Percentiles rank a stretch among this genome's conserved stretches.
Conservation (phyloP, 805 yeast species). For the Hanseniaspora hatyaiensis region DNA sequence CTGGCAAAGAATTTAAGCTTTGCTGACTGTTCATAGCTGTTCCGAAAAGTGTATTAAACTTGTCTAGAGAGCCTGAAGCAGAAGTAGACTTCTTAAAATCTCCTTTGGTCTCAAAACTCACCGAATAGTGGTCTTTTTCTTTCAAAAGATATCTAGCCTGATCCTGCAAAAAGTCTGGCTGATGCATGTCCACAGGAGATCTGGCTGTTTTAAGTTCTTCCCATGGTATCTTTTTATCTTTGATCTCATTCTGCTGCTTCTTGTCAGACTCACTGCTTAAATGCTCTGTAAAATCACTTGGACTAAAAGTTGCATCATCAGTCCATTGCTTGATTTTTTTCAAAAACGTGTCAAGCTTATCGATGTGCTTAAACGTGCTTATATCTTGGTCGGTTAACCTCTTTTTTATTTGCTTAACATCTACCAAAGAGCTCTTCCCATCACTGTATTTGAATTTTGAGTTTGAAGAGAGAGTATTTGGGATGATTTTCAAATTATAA, state of each 20-base stretch:
- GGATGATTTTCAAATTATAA: slow-evolving; percentile 25
- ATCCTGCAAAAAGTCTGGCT: slow-evolving; percentile 1
- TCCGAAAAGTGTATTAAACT: slow-evolving; percentile 9
- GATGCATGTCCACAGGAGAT: neutral
- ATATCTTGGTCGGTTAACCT: neutral
- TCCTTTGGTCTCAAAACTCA: neutral
- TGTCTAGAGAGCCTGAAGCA: slow-evolving; percentile 2
- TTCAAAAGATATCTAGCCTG: neutral
- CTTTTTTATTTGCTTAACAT: slow-evolving; percentile 1
- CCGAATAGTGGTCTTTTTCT: neutral
- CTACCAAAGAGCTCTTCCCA: slow-evolving; percentile 10
- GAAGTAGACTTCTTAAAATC: neutral
- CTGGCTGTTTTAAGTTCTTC: neutral
- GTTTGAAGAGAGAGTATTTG: slow-evolving; percentile 20
- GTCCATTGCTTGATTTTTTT: slow-evolving; percentile 13
- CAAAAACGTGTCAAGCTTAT: slow-evolving; percentile 7
- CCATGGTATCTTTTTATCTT: slow-evolving; percentile 1
- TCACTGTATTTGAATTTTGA: slow-evolving; percentile 11
- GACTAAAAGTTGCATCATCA: neutral
- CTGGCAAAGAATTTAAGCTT: neutral
- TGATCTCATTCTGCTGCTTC: neutral
- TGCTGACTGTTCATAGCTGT: neutral
- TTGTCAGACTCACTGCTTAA: neutral
- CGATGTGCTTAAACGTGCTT: neutral
- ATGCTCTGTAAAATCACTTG: slow-evolving; percentile 3